Base-by-base conservation (phyloP, 2,329 filamentous ascomycete species). In the Fusarium nanum region DNA sequence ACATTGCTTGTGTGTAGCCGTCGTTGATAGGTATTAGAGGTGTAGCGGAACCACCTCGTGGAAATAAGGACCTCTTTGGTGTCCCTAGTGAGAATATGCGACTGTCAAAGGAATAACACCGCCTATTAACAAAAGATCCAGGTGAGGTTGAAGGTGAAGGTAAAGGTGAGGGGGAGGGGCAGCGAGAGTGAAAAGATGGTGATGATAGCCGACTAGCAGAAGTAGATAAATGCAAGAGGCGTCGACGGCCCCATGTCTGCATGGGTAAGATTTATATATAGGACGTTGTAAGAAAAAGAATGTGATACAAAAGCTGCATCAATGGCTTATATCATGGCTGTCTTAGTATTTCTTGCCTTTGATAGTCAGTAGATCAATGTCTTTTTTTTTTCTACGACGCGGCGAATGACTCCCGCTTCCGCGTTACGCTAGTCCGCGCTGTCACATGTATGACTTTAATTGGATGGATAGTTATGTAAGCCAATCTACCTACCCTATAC, bases 1-100 rank as follows among this genome's bases (percentile, higher is more conserved):
- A 86, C 94, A 97, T 97, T 68, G 71, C 59, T 12, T 14, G 10
- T 13, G 47, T 18, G 18, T 28, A 16, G 16, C 16, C 11, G 14
- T 22, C 11, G 7, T 13, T 20, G 5, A 23, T 20, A 13, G n/a
- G 11, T 27, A 30, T 7, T 8, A 6, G 22, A 27, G 6, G 7
- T 44, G 28, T 20, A 11, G 13, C 14, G 13, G 13, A 16, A 18
- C 1, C 41, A 13, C 14, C 16, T 16, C 10, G 30, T 34, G 16
- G 16, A 5, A 34, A 34, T 18, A 18, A 34, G 8, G 42, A 28
- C 7, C 12, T 7, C 18, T 13, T 18, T n/a, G 27, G 41, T 25
- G 55, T 20, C 18, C 37, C 44, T 18, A 6, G 34, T n/a, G 18
- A n/a, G 1, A n/a, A 14, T n/a, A 20, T 14, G n/a, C 22, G 2